phyloP scores from a whole-genome alignment of 352 stramenopile species.

The Saprolegnia parasitica region DNA sequence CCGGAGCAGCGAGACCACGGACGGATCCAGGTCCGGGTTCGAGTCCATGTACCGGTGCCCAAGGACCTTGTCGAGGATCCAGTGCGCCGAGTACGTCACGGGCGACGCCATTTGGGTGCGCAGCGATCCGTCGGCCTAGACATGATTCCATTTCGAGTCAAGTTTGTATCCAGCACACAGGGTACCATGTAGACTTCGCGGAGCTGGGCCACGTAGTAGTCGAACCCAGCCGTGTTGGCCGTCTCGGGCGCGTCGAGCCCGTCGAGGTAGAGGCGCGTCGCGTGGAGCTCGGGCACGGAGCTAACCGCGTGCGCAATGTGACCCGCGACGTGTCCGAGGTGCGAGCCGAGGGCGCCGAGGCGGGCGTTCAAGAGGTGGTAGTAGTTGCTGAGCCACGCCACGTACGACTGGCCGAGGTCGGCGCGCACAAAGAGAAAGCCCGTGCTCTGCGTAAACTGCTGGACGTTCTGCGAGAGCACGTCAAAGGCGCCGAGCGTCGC shows the following conservation, averaged over 20 bases:
- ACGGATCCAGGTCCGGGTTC: neutral
- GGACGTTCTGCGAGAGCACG: neutral
- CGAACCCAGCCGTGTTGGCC: neutral
- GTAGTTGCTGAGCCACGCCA: neutral
- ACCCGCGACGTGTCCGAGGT: neutral
- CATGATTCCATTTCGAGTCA: neutral
- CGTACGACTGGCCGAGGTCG: neutral
- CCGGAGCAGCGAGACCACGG: constrained; percentile 5
- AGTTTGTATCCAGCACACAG: neutral
- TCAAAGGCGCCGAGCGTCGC: constrained; percentile 1
- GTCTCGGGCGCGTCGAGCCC: neutral
- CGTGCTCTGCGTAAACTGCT: constrained; percentile 10
- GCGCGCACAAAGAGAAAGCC: constrained; percentile 14
- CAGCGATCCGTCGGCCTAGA: neutral
- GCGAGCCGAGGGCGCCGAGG: neutral
- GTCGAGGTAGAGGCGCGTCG: neutral
- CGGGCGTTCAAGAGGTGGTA: neutral
- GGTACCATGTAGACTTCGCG: constrained; percentile 21
- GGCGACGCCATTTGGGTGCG: neutral
- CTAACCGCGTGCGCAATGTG: neutral
- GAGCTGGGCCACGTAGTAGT: constrained; percentile 23
- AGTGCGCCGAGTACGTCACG: neutral
- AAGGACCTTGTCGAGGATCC: neutral
- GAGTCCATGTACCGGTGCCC: neutral
- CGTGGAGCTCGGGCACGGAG: neutral